These are phyloP conservation scores for Hypsizygus marmoreus DNA, from an alignment of 768 basidiomycete species.

Conservation along the genomic window DNA sequence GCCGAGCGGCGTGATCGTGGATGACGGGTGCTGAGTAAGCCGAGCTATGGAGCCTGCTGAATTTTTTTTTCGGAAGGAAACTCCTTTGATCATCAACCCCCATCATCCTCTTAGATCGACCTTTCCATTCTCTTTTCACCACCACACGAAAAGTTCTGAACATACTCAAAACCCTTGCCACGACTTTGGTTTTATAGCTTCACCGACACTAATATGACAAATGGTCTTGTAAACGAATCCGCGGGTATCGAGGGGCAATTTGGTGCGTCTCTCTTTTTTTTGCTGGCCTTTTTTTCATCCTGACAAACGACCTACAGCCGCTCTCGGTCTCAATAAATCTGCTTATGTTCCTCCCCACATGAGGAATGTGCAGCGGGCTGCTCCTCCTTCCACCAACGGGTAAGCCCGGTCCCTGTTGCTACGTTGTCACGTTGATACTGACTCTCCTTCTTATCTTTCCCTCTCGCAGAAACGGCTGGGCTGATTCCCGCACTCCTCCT, in stretches of 20 bases:
- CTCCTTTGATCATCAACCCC: constrained; percentile 27
- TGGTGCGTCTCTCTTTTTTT: constrained; percentile 42
- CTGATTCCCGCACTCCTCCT: constrained; percentile 73
- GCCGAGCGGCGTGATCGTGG: constrained; percentile 22
- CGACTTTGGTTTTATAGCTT: constrained; percentile 27
- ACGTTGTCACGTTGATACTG: constrained; percentile 11
- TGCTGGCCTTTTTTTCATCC: constrained; percentile 7
- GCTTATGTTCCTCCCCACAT: constrained; percentile 89
- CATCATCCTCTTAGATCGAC: constrained; percentile 27
- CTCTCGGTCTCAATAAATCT: constrained; percentile 77
- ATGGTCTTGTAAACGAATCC: constrained; percentile 85
- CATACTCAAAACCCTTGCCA: constrained; percentile 25
- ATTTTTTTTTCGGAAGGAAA: constrained; percentile 17
- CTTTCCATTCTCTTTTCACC: constrained; percentile 21
- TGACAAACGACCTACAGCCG: constrained; percentile 45
- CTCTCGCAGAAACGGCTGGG: constrained; percentile 60
- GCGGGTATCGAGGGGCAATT: constrained; percentile 75
- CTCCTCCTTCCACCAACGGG: constrained; percentile 65
- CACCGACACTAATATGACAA: constrained; percentile 70
- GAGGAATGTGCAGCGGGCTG: constrained; percentile 86
- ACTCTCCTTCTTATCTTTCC: constrained; percentile 13
- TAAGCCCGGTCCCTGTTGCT: constrained; percentile 29
- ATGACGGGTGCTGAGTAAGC: constrained; percentile 22
- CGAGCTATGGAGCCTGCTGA: constrained; percentile 7
- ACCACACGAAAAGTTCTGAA: constrained; percentile 22